Evolutionary conservation across 169 alveolate species (phyloP).

Genomic region (Eimeria acervulina): DNA sequence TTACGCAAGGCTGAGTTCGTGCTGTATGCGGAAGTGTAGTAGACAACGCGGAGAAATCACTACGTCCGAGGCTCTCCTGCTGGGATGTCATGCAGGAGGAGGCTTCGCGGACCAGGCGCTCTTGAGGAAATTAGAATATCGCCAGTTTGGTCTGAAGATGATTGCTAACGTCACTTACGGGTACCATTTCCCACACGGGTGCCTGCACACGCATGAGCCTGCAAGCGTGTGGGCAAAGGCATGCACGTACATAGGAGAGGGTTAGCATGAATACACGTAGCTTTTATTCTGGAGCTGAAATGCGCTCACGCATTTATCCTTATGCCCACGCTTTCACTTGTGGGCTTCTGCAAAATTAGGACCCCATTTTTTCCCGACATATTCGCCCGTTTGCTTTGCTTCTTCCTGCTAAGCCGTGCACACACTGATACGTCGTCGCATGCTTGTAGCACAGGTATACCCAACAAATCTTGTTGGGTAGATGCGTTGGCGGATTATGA

Average conservation of each 20-base stretch:
- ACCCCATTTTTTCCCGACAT: not conserved
- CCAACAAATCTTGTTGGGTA: not conserved
- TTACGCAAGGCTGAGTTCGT: not conserved
- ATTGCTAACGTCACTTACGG: slow-evolving; percentile 97
- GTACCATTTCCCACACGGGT: not conserved
- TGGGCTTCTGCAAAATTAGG: not conserved
- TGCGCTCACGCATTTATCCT: not conserved
- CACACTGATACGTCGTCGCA: not conserved
- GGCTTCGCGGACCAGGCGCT: slow-evolving; percentile 86
- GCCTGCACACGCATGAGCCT: not conserved
- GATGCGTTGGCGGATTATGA: not conserved
- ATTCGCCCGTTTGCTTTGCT: not conserved
- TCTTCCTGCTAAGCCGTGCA: not conserved
- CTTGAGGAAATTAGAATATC: slow-evolving; percentile 93
- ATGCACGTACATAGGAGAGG: not conserved
- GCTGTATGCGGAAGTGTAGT: not conserved
- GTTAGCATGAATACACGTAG: not conserved
- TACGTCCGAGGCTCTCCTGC: not conserved
- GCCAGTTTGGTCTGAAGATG: slow-evolving; percentile 96
- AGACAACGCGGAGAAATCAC: not conserved
- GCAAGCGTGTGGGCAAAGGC: not conserved
- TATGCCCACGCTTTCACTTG: not conserved
- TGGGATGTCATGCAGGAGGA: not conserved
- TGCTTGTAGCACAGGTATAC: not conserved
- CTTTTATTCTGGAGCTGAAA: not conserved